Evolutionary conservation across 108 stramenopile species (phyloP), one percentile per base, ranked within the genome.

Genomic region (Conticribra guillardii): DNA sequence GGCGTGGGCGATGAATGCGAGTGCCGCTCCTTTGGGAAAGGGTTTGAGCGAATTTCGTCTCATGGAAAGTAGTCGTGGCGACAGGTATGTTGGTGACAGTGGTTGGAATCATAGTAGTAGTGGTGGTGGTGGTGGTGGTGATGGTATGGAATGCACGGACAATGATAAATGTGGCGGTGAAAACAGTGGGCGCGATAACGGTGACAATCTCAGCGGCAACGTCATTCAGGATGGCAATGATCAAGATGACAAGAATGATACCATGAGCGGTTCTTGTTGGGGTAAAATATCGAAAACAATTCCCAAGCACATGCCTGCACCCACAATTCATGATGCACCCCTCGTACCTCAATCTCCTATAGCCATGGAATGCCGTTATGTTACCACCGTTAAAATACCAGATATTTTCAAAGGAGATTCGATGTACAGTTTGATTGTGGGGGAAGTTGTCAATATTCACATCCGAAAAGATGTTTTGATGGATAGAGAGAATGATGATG

Each of bases 1-100:
- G 71, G 71, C 71, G 1, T 65, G 62, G 64, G 71, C 62, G 24
- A 72, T 72, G 71, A 72, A 64, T 53, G 62, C 62, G 17, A 65
- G 64, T 30, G 62, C 71, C 32, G 71, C 71, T 56, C 64, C 71
- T 21, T 48, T 72, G 24, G 71, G 71, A 16, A 72, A 47, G 34
- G 71, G 52, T 23, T 47, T 65, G 34, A 72, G 71, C 29, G 71
- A 72, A 52, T 72, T 72, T 30, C 64, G 54, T 47, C 52, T 72
- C 50, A 49, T 49, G 68, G 32, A 3, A 21, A 30, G 62, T 1
- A 48, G 34, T 41, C 15, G 28, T 18, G 16, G 28, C 3, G 23
- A 26, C 16, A 26, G 7, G 7, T 15, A 22, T 45, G 37, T 46
- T 17, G 27, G 52, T 14, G 59, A 44, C 14, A 23, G 27, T 8